Evolutionary conservation across 495 filamentous ascomycete genomes (phyloP).

Genomic region (Collariella sp.): DNA sequence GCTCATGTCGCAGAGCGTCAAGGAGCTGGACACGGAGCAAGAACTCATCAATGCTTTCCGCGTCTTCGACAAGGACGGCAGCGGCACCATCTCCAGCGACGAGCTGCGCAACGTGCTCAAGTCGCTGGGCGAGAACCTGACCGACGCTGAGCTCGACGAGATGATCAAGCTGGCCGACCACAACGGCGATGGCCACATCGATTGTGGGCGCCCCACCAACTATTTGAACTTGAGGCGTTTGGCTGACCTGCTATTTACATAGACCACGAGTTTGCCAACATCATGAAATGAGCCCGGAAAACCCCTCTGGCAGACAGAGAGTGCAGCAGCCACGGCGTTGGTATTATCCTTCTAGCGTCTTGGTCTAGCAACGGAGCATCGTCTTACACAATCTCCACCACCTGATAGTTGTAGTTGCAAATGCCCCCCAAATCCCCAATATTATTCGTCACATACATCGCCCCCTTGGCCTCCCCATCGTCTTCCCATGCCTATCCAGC

Average conservation of each 20-base stretch:
- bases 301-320: neutral
- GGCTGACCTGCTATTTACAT: slow-evolving; percentile 22
- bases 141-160: slow-evolving; percentile 40
- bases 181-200: slow-evolving; percentile 41
- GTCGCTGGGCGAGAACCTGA: slow-evolving; percentile 40
- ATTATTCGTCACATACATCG: neutral
- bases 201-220: slow-evolving; percentile 29
- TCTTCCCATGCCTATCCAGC: neutral
- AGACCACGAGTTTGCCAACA: slow-evolving; percentile 94
- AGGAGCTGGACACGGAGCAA: slow-evolving; percentile 35
- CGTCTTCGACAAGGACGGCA: slow-evolving; percentile 43
- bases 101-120: slow-evolving; percentile 40
- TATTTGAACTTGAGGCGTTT: too few relatives aligned
- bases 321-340: neutral
- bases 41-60: slow-evolving; percentile 41
- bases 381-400: slow-evolving; percentile 2
- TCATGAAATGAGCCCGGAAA: slow-evolving; percentile 51
- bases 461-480: neutral
- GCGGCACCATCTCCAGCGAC: slow-evolving; percentile 38
- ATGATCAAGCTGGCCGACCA: slow-evolving; percentile 42
- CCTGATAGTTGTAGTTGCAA: slow-evolving; percentile 10
- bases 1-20: slow-evolving; percentile 38
- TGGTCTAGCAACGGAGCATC: neutral
- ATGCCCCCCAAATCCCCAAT: neutral
- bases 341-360: neutral